A percentile compares a stretch with the other conserved stretches of the same genome.
phyloP scores from a whole-genome alignment of 371 early-diverging fungal species.

The Mucor lusitanicus region DNA sequence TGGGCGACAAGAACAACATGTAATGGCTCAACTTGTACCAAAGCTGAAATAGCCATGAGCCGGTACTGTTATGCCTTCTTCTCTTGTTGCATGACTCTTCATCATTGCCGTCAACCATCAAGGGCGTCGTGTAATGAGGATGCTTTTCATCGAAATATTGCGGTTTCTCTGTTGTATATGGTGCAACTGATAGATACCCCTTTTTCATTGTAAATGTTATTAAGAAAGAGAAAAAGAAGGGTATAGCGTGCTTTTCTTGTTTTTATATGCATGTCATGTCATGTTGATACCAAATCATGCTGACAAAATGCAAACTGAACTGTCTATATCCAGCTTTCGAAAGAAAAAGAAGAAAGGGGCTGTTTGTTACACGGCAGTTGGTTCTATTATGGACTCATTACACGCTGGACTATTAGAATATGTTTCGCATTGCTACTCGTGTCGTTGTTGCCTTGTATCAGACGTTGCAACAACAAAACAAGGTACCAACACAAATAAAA shows the following conservation, averaged over 20 bases:
- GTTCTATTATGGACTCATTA: not conserved
- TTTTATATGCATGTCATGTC: not conserved
- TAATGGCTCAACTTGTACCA: not conserved
- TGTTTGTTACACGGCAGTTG: not conserved
- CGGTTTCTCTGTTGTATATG: not conserved
- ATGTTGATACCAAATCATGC: not conserved
- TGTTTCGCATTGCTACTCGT: not conserved
- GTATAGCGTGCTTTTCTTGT: not conserved
- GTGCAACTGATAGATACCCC: not conserved
- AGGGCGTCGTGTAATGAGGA: not conserved
- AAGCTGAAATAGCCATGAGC: not conserved
- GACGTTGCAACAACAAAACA: not conserved
- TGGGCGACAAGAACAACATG: not conserved
- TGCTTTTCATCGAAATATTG: conserved; percentile 5
- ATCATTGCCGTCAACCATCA: not conserved
- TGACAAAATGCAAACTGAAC: not conserved
- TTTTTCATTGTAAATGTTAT: not conserved
- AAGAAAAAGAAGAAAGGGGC: not conserved
- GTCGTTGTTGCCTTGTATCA: not conserved
- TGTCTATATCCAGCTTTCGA: not conserved
- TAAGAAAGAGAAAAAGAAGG: not conserved
- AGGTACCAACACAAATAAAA: too few species aligned
- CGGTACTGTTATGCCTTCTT: not conserved
- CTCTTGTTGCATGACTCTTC: not conserved
- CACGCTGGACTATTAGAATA: not conserved